Conservation (phyloP, 2,329 filamentous ascomycete genomes). For the Cytospora paraplurivora region DNA sequence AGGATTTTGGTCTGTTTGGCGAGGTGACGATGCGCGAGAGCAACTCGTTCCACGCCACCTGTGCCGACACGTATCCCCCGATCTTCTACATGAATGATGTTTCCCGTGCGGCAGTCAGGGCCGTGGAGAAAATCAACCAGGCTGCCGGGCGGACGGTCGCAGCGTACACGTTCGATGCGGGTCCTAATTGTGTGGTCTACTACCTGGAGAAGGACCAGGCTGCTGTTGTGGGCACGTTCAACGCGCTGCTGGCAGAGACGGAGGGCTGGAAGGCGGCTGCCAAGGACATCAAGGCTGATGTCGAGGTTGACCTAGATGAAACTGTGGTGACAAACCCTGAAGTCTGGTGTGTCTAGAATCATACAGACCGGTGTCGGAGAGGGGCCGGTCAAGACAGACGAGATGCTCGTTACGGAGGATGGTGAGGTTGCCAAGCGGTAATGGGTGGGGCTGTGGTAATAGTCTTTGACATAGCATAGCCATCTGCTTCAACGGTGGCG, state of each 20-base stretch:
- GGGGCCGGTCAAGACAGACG: constrained; percentile 78
- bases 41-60: constrained; percentile 95
- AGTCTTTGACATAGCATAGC: not conserved
- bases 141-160: constrained; percentile 77
- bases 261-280: constrained; percentile 70
- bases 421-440: constrained; percentile 51
- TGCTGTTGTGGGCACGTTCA: constrained; percentile 76
- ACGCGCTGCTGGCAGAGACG: constrained; percentile 61
- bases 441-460: constrained; percentile 8
- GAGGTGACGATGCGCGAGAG: constrained; percentile 94
- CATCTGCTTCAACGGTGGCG: too few species aligned
- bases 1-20: constrained; percentile 85
- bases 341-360: constrained; percentile 80
- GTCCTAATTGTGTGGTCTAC: constrained; percentile 96
- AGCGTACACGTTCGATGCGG: constrained; percentile 96
- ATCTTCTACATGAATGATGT: constrained; percentile 99
- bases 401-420: constrained; percentile 72
- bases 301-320: constrained; percentile 63
- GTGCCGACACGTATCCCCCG: constrained; percentile 91
- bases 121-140: constrained; percentile 86
- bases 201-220: constrained; percentile 79
- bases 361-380: constrained; percentile 92
- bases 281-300: constrained; percentile 51
- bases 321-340: constrained; percentile 66
- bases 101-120: constrained; percentile 80